Percentiles rank a stretch among this genome's conserved stretches.
Evolutionary conservation across 75 land plant genomes (phyloP).

Genomic region (Cunninghamia lanceolata): DNA sequence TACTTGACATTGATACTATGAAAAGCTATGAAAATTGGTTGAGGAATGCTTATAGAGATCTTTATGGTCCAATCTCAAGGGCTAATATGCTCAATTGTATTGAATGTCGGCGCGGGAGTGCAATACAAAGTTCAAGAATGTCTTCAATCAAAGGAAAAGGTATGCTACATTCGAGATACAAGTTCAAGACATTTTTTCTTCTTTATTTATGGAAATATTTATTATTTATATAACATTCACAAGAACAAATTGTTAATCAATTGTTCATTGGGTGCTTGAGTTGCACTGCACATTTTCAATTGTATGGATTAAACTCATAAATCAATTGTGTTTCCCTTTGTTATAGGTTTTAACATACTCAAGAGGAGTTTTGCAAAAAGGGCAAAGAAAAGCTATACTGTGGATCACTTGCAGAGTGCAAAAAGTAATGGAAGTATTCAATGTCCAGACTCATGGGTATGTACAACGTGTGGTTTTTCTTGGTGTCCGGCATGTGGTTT

Average conservation of each 20-base stretch:
- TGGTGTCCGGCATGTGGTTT: constrained; percentile 6
- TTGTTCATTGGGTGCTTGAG: background rate
- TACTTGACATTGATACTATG: background rate
- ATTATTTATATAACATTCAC: background rate
- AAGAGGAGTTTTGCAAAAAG: background rate
- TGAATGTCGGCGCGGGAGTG: background rate
- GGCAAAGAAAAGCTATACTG: background rate
- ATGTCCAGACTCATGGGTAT: background rate
- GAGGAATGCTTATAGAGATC: background rate
- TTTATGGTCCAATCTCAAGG: background rate
- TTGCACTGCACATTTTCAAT: background rate
- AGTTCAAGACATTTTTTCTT: background rate
- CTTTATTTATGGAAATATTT: background rate
- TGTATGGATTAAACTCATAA: background rate
- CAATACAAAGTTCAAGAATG: background rate
- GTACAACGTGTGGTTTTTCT: background rate
- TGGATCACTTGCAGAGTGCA: background rate
- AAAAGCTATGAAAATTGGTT: background rate
- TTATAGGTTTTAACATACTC: background rate
- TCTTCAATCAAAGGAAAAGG: background rate
- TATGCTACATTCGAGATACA: background rate
- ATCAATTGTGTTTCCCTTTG: background rate
- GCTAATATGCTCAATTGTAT: background rate
- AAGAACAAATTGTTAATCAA: background rate
- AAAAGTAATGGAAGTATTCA: background rate